These are phyloP conservation scores for Oidiodendron maius DNA, from an alignment of 495 filamentous ascomycete genomes.

Conservation along the genomic window DNA sequence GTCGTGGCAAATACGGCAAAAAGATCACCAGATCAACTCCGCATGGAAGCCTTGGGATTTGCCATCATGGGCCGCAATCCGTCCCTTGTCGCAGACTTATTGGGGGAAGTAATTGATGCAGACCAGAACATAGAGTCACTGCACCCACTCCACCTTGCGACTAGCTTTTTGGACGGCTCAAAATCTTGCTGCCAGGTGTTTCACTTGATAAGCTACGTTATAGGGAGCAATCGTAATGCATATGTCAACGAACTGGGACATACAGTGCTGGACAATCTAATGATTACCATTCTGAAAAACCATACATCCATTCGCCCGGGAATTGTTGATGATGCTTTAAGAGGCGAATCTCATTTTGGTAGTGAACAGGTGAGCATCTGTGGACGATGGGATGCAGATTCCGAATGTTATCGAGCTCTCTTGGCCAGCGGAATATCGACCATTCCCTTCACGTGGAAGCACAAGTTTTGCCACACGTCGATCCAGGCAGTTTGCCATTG, in stretches of 20 bases:
- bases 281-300: not conserved
- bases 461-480: constrained; percentile 11
- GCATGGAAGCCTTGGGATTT: not conserved
- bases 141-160: not conserved
- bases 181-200: constrained; percentile 1
- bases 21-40: not conserved
- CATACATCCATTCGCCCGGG: not conserved
- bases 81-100: not conserved
- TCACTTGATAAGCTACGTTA: not conserved
- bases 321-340: not conserved
- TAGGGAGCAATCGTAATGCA: not conserved
- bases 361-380: constrained; percentile 3
- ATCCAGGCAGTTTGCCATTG: constrained; percentile 9
- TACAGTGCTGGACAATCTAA: constrained; percentile 3
- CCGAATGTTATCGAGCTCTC: constrained; percentile 1
- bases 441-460: constrained; percentile 12
- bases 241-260: constrained; percentile 1
- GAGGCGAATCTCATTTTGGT: not conserved
- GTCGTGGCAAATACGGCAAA: not conserved
- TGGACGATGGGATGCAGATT: constrained; percentile 9
- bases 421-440: constrained; percentile 4
- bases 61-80: not conserved
- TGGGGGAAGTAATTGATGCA: not conserved
- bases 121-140: not conserved
- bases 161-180: constrained; percentile 1